Conservation (phyloP, 1,139 yeast species). For the Lodderomyces orthopsilosis region DNA sequence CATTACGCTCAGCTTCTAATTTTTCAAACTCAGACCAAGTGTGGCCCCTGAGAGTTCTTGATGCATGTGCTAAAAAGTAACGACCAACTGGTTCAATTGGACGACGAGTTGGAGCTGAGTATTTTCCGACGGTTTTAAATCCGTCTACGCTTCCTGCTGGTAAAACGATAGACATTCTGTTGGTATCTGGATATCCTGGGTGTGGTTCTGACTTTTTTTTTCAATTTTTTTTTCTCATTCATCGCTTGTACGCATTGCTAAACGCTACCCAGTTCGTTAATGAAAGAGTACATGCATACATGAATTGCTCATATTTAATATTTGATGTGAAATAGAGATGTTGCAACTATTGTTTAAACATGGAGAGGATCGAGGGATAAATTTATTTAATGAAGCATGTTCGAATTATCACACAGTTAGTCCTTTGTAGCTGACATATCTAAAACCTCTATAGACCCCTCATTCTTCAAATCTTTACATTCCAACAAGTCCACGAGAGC, state of each 20-base stretch:
- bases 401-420: too few species aligned
- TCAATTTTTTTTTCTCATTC: slow-evolving; percentile 16
- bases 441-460: slow-evolving; percentile 75
- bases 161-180: slow-evolving; percentile 34
- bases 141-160: slow-evolving; percentile 47
- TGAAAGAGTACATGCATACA: too few species aligned
- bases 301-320: too few species aligned
- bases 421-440: slow-evolving; percentile 87
- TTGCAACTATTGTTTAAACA: too few species aligned
- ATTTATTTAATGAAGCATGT: too few species aligned
- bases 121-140: slow-evolving; percentile 50
- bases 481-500: slow-evolving; percentile 48
- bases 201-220: background rate
- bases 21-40: slow-evolving; percentile 98
- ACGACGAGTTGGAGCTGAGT: slow-evolving; percentile 73
- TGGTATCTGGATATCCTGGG: background rate
- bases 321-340: too few species aligned
- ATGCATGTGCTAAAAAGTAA: slow-evolving; percentile 92
- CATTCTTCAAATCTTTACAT: slow-evolving; percentile 47
- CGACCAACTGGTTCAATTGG: slow-evolving; percentile 97
- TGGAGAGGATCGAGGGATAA: too few species aligned
- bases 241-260: too few species aligned
- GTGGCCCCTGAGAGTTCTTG: slow-evolving; percentile 94
- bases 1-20: slow-evolving; percentile 89
- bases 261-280: too few species aligned